Evolutionary conservation across 1,284 basidiomycete species (phyloP).

Genomic region (Irpex lacteus): DNA sequence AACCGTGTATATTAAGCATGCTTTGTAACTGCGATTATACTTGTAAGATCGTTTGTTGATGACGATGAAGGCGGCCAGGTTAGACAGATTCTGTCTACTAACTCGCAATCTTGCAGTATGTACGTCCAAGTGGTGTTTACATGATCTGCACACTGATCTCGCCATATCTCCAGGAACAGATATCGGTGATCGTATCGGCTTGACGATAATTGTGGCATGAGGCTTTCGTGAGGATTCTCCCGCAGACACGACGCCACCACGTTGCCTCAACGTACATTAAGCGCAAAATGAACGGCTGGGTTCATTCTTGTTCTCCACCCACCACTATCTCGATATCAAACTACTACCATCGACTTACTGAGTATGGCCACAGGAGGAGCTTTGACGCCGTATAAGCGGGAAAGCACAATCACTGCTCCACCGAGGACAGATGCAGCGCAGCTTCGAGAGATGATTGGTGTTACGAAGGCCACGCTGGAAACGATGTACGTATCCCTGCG

Average conservation of each 20-base stretch:
- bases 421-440: slow-evolving; percentile 15
- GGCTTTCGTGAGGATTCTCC: background rate
- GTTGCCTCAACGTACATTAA: background rate
- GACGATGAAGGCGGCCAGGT: background rate
- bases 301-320: background rate
- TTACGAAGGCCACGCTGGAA: slow-evolving; percentile 19
- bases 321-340: background rate
- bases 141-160: background rate
- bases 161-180: background rate
- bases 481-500: slow-evolving; percentile 13
- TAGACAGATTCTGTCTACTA: background rate
- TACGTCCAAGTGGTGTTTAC: background rate
- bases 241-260: background rate
- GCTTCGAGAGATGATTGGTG: slow-evolving; percentile 20
- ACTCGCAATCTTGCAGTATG: background rate
- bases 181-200: background rate
- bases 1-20: background rate
- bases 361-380: background rate
- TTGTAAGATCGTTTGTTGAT: background rate
- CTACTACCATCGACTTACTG: background rate
- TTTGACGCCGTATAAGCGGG: background rate
- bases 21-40: background rate
- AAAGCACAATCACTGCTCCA: background rate
- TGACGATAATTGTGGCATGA: background rate
- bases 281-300: background rate